A percentile compares a stretch with the other conserved stretches of the same genome.
Evolutionary conservation across 768 basidiomycete species (phyloP).

Genomic region (Tulasnella sp.): DNA sequence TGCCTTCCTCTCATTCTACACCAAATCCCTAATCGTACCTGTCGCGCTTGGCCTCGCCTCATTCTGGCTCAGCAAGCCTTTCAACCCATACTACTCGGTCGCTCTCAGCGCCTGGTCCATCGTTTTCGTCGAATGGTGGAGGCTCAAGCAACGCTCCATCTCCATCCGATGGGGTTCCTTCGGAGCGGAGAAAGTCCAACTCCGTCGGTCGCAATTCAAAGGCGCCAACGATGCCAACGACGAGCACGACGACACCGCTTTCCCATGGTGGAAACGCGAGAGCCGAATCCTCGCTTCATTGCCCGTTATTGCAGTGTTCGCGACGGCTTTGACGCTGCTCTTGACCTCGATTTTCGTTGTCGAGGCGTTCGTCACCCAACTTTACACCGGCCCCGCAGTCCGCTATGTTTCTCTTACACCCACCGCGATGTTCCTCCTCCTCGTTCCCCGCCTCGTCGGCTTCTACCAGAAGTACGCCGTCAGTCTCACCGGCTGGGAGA

Average conservation of each 20-base stretch:
- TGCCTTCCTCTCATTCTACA: conserved; percentile 83
- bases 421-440: conserved; percentile 76
- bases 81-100: conserved; percentile 75
- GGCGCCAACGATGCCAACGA: conserved; percentile 43
- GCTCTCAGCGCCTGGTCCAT: conserved; percentile 83
- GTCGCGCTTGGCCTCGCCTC: conserved; percentile 68
- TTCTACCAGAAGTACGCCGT: conserved; percentile 71
- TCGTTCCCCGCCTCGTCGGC: conserved; percentile 79
- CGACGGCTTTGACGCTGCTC: conserved; percentile 65
- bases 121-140: conserved; percentile 90
- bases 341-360: conserved; percentile 83
- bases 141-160: conserved; percentile 80
- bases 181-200: conserved; percentile 76
- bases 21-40: conserved; percentile 75
- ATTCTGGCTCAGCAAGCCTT: conserved; percentile 71
- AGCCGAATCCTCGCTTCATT: conserved; percentile 66
- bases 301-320: conserved; percentile 75
- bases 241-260: conserved; percentile 39
- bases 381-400: conserved; percentile 88
- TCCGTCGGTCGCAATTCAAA: conserved; percentile 62
- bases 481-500: conserved; percentile 85
- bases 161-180: conserved; percentile 80
- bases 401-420: conserved; percentile 80
- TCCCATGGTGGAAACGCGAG: conserved; percentile 77
- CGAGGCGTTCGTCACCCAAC: conserved; percentile 85